Percentiles rank a stretch among this genome's conserved stretches.
Evolutionary conservation across 768 basidiomycete genomes (phyloP).

Genomic region (Pleurotus eryngii): DNA sequence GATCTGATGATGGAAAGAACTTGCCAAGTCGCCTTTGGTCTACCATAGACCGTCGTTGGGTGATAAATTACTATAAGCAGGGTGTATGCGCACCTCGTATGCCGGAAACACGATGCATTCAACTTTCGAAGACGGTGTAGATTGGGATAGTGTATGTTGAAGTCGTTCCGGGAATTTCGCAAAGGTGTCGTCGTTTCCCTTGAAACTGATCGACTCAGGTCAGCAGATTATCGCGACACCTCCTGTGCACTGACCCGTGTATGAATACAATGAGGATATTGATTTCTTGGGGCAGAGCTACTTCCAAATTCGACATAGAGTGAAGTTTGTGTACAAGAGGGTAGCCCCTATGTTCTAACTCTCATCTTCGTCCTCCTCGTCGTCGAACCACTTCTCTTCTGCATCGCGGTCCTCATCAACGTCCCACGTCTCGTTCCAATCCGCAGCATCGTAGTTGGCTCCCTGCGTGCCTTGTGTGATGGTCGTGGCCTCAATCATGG

Average conservation of each 20-base stretch:
- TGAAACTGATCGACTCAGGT: constrained; percentile 38
- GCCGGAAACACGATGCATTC: constrained; percentile 85
- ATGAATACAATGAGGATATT: constrained; percentile 69
- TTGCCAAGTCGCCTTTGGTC: constrained; percentile 89
- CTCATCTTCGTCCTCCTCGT: not conserved
- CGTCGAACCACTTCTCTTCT: constrained; percentile 2
- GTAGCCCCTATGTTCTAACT: no score
- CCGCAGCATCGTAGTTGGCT: constrained; percentile 2
- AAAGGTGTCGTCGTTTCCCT: constrained; percentile 66
- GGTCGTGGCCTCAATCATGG: not conserved
- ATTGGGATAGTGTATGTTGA: constrained; percentile 70
- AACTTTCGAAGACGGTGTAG: constrained; percentile 49
- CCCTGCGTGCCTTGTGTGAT: not conserved
- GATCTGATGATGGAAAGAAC: constrained; percentile 19
- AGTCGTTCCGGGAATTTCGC: constrained; percentile 75
- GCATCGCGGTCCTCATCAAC: not conserved
- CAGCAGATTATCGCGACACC: no score
- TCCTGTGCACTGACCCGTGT: constrained; percentile 45
- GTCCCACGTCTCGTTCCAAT: constrained; percentile 5
- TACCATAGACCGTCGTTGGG: constrained; percentile 23
- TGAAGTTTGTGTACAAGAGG: no score
- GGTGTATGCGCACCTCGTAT: constrained; percentile 62
- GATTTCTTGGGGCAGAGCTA: constrained; percentile 30
- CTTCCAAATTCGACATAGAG: no score
- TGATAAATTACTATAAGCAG: constrained; percentile 1